These are phyloP conservation scores for Colletotrichum melonis DNA, from an alignment of 2,329 filamentous ascomycete species.

Conservation along the genomic window DNA sequence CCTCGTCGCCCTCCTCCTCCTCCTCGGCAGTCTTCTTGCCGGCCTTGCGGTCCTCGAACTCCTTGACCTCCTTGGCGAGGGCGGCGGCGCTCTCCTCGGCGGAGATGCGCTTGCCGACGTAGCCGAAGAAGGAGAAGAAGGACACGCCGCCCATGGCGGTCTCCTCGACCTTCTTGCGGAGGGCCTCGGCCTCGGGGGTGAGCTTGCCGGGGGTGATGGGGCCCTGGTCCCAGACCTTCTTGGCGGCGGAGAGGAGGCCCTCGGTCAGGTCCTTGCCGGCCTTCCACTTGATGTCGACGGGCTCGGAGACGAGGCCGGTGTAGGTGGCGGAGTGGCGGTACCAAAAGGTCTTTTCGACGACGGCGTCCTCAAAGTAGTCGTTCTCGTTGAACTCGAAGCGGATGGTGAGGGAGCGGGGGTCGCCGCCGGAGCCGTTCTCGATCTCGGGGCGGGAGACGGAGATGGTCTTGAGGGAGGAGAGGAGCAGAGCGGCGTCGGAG, in stretches of 20 bases:
- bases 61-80: slow-evolving; percentile 69
- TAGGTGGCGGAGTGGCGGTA: slow-evolving; percentile 78
- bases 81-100: slow-evolving; percentile 78
- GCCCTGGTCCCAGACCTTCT: slow-evolving; percentile 71
- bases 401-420: slow-evolving; percentile 84
- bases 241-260: slow-evolving; percentile 80
- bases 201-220: slow-evolving; percentile 49
- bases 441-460: slow-evolving; percentile 86
- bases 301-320: slow-evolving; percentile 86
- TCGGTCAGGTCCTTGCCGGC: slow-evolving; percentile 84
- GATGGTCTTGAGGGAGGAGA: slow-evolving; percentile 74
- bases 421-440: slow-evolving; percentile 66
- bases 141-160: slow-evolving; percentile 74
- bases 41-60: slow-evolving; percentile 59
- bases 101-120: slow-evolving; percentile 75
- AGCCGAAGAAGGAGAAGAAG: slow-evolving; percentile 94
- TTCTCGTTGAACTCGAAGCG: slow-evolving; percentile 85
- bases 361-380: slow-evolving; percentile 81
- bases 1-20: slow-evolving; percentile 70
- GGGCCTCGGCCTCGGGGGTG: slow-evolving; percentile 60
- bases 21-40: slow-evolving; percentile 63
- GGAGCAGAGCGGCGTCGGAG: slow-evolving; percentile 79
- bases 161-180: slow-evolving; percentile 67
- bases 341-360: slow-evolving; percentile 93
- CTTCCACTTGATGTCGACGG: slow-evolving; percentile 90